Conservation (phyloP, 805 yeast genomes). For the Nakazawaea populi region DNA sequence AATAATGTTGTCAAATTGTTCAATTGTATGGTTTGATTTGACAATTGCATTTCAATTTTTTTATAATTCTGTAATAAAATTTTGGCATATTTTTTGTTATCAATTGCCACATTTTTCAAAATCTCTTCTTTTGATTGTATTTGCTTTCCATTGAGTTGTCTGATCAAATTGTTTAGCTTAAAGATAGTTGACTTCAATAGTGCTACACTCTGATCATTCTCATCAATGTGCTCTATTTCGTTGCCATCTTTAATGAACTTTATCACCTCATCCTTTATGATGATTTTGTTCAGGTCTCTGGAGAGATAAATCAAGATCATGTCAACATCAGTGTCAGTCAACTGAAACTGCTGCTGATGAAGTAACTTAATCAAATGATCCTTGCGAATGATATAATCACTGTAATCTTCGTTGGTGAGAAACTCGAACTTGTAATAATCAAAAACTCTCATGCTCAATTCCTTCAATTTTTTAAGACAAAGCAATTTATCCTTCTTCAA, state of each 20-base stretch:
- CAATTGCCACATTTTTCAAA: not conserved
- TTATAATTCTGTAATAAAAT: conserved; percentile 1
- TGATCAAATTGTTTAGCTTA: not conserved
- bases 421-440: conserved; percentile 4
- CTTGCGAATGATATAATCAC: conserved; percentile 4
- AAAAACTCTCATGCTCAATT: not conserved
- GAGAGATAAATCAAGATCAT: conserved; percentile 3
- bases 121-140: not conserved
- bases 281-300: conserved; percentile 2
- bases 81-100: not conserved
- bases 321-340: conserved; percentile 1
- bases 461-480: not conserved
- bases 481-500: not conserved
- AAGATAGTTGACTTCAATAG: not conserved
- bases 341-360: not conserved
- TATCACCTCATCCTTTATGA: not conserved
- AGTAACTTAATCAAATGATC: not conserved
- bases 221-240: not conserved
- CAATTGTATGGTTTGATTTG: conserved; percentile 2
- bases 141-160: not conserved
- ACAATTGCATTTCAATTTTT: not conserved
- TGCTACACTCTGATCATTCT: not conserved
- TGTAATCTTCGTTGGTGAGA: conserved; percentile 2
- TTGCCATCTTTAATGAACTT: not conserved
- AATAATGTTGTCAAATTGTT: conserved; percentile 1